Conservation (phyloP, 805 yeast species). For the Saturnispora saitoi region DNA sequence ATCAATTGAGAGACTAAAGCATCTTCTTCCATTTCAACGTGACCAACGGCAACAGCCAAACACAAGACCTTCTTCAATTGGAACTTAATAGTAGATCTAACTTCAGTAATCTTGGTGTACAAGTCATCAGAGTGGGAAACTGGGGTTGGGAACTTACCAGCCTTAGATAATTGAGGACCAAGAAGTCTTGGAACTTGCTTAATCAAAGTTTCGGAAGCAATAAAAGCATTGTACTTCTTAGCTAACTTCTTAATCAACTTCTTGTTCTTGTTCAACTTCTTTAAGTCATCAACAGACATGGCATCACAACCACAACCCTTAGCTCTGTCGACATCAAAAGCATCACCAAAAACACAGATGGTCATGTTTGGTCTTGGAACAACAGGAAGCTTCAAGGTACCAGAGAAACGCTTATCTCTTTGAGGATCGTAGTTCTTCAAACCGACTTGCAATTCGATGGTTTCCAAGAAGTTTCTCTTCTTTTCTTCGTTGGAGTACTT, state of each 20-base stretch:
- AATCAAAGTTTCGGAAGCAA: constrained; percentile 98
- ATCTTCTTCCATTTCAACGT: constrained; percentile 99
- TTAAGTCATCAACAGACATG: constrained; percentile 99
- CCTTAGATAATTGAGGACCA: constrained; percentile 99
- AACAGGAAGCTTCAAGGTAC: constrained; percentile 94
- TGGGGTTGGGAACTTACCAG: constrained; percentile 99
- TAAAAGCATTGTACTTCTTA: constrained; percentile 98
- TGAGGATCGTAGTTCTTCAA: constrained; percentile 99
- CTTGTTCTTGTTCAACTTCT: constrained; percentile 99
- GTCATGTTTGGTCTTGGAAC: constrained; percentile 99
- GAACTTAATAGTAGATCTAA: constrained; percentile 99
- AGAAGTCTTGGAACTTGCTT: constrained; percentile 99
- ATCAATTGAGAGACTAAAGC: constrained; percentile 93
- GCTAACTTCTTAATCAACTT: constrained; percentile 99
- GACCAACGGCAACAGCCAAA: constrained; percentile 98
- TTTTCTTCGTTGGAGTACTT: constrained; percentile 87
- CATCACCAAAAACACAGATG: constrained; percentile 99
- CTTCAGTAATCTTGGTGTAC: constrained; percentile 91
- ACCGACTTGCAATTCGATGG: constrained; percentile 99
- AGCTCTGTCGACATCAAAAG: constrained; percentile 99
- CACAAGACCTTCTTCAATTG: constrained; percentile 99
- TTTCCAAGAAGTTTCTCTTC: constrained; percentile 99
- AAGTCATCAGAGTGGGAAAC: constrained; percentile 99
- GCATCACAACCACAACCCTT: constrained; percentile 98
- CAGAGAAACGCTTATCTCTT: constrained; percentile 99